Evolutionary conservation across 2,329 filamentous ascomycete species (phyloP), one percentile per base, ranked within the genome.

Genomic region (Pseudogymnoascus verrucosus): DNA sequence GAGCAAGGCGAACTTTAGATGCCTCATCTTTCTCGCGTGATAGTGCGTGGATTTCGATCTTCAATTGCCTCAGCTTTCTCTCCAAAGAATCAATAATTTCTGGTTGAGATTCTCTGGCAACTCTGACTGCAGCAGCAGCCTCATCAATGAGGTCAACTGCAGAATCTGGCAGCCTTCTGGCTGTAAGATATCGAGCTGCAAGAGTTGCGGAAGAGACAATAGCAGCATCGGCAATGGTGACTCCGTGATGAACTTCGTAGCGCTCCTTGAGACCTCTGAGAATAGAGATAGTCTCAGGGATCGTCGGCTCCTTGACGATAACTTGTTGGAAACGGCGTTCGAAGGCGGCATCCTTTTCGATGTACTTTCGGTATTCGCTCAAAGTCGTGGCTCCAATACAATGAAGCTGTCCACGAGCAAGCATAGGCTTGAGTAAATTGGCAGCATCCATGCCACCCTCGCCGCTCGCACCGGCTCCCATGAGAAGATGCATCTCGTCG

Each of bases 251-350:
- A 60, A 96, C 91, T 78, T 99, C 95, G 78, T 98, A 99, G 75
- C 92, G 91, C 76, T 98, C 93, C 80, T 98, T 99, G 67, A 99
- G 80, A 73, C 95, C 95, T 82, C 95, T 91, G n/a, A 99, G 87
- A 72, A 99, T 99, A 21, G 95, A 99, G 67, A 99, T 86, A 12
- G 95, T 98, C 78, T 99, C 95, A 1, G 85, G 76, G 60, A 98
- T 88, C 5, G 86, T 83, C 2, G 95, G 95, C 74, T 99, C 95
- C 79, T 97, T 97, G 75, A 98, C 93, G 51, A 99, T 78, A 40
- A 99, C 95, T 77, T 99, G 95, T 76, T 99, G 95, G 83, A 99
- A 99, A 76, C 95, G 90, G 77, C 95, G 91, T 78, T 99, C 95
- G 74, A 99, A 99, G 57, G 95, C 95, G 54, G 91, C 90, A 72